phyloP scores from a whole-genome alignment of 2,329 filamentous ascomycete genomes.

The Trichoderma gracile region DNA sequence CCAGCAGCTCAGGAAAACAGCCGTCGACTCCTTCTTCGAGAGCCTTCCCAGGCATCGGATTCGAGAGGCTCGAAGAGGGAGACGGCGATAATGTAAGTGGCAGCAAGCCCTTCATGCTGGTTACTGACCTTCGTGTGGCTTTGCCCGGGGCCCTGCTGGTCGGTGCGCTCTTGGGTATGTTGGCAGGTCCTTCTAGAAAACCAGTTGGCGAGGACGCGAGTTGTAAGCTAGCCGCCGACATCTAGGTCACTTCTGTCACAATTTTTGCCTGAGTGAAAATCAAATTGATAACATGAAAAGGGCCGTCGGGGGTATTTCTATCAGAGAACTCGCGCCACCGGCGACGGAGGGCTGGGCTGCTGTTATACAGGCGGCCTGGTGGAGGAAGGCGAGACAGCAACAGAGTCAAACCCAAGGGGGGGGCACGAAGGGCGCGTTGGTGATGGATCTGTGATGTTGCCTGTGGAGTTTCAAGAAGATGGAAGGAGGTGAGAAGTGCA shows the following conservation, averaged over 20 bases:
- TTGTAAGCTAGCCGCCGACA: slow-evolving; percentile 20
- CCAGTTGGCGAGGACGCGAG: slow-evolving; percentile 16
- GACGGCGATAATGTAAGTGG: slow-evolving; percentile 38
- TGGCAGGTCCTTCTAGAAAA: slow-evolving; percentile 19
- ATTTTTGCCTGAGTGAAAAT: not conserved
- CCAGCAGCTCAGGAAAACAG: slow-evolving; percentile 59
- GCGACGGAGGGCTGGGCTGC: not conserved
- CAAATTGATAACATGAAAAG: not conserved
- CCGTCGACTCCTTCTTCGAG: slow-evolving; percentile 40
- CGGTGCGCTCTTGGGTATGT: slow-evolving; percentile 22
- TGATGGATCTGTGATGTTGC: slow-evolving; percentile 11
- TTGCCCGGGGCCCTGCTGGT: slow-evolving; percentile 29
- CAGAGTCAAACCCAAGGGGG: slow-evolving; percentile 26
- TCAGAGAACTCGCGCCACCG: not conserved
- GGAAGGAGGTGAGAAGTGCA: not conserved
- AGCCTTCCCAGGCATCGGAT: slow-evolving; percentile 30
- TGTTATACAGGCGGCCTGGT: slow-evolving; percentile 16
- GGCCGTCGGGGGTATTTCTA: slow-evolving; percentile 4
- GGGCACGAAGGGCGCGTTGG: not conserved
- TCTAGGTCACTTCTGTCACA: slow-evolving; percentile 12
- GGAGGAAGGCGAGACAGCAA: slow-evolving; percentile 7
- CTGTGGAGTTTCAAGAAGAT: not conserved
- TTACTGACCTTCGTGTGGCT: slow-evolving; percentile 40
- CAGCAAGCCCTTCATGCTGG: slow-evolving; percentile 44
- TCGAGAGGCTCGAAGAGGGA: slow-evolving; percentile 33